phyloP scores from a whole-genome alignment of 2,329 filamentous ascomycete species.

The Phyllosticta citribraziliensis region DNA sequence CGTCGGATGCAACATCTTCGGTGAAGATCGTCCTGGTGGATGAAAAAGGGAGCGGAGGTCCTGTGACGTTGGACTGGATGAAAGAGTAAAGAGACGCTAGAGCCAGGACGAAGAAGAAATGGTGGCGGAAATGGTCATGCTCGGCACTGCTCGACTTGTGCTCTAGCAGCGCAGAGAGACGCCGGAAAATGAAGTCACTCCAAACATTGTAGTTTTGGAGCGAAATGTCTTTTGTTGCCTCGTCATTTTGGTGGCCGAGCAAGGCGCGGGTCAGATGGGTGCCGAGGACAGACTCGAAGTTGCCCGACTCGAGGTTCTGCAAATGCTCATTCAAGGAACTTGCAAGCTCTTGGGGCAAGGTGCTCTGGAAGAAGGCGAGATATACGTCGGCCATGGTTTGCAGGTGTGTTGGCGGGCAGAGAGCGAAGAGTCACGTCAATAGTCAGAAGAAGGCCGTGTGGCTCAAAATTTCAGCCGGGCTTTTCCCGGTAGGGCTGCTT shows the following conservation, averaged over 20 bases:
- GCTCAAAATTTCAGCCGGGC: constrained; percentile 3
- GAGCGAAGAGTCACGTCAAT: neutral
- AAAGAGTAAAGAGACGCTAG: constrained; percentile 67
- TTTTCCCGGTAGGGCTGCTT: constrained; percentile 5
- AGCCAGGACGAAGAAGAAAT: constrained; percentile 46
- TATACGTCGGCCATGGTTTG: constrained; percentile 33
- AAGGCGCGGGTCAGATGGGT: constrained; percentile 26
- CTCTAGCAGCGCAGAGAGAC: neutral
- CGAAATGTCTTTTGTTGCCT: constrained; percentile 21
- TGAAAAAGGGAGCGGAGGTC: constrained; percentile 61
- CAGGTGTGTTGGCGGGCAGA: neutral
- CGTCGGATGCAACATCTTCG: constrained; percentile 31
- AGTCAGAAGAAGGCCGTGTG: neutral
- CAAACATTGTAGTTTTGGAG: constrained; percentile 28
- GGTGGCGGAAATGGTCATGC: constrained; percentile 29
- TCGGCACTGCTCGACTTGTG: constrained; percentile 14
- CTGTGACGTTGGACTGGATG: constrained; percentile 78
- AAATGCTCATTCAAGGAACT: constrained; percentile 27
- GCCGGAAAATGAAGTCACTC: constrained; percentile 29
- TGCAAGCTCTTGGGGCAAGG: constrained; percentile 33
- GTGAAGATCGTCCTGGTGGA: constrained; percentile 43
- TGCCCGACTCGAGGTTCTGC: constrained; percentile 30
- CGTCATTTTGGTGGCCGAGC: constrained; percentile 30
- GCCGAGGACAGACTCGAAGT: constrained; percentile 32
- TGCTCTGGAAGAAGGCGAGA: constrained; percentile 30